Conservation (phyloP, 139 green algal genomes). For the Tetradesmus obliquus region DNA sequence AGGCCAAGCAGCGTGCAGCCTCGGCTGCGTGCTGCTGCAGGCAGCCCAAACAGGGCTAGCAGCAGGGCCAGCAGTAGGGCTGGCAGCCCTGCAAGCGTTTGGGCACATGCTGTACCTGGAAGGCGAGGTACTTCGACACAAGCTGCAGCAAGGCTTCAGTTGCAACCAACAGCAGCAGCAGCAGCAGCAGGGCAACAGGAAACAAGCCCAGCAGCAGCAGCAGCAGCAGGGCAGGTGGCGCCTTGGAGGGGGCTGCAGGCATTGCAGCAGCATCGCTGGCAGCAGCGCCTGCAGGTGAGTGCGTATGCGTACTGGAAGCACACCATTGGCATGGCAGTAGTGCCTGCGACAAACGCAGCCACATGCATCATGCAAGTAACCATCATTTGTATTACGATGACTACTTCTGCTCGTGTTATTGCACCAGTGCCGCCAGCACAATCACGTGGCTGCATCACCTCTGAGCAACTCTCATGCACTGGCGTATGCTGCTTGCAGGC, state of each 20-base stretch:
- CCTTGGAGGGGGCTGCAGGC: conserved; percentile 5
- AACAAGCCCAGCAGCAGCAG: neutral
- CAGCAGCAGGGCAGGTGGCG: neutral
- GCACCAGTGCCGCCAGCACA: too few species aligned
- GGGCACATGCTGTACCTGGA: neutral
- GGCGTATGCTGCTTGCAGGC: neutral
- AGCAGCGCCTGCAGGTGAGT: conserved; percentile 17
- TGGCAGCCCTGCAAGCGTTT: neutral
- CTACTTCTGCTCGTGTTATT: too few species aligned
- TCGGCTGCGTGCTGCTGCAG: neutral
- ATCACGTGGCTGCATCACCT: neutral
- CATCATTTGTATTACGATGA: too few species aligned
- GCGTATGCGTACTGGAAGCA: too few species aligned
- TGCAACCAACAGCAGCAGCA: neutral
- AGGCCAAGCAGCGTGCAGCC: neutral
- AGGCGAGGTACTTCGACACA: neutral
- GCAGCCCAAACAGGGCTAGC: neutral
- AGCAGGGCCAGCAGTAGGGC: conserved; percentile 10
- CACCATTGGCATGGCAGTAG: too few species aligned
- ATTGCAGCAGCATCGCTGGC: conserved; percentile 31
- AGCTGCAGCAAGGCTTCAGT: neutral
- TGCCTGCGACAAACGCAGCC: too few species aligned
- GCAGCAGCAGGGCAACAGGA: neutral
- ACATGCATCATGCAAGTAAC: too few species aligned
- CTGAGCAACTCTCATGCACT: neutral